Evolutionary conservation across 2,329 filamentous ascomycete genomes (phyloP).

Genomic region (Raffaelea deltoideospora): DNA sequence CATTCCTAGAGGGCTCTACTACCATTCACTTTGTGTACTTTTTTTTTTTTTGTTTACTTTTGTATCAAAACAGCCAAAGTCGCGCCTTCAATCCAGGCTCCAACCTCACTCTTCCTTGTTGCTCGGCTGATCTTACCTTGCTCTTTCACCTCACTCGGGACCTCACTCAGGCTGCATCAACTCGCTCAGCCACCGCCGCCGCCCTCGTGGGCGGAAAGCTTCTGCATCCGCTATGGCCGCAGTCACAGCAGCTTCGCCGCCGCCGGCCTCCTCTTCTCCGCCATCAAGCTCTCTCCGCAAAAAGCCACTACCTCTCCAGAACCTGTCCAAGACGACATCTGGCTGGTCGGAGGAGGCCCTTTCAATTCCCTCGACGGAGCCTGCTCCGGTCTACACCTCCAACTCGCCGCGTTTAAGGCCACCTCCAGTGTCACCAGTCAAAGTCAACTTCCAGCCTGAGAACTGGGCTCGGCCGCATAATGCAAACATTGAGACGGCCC

Average conservation of each 20-base stretch:
- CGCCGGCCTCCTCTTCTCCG: slow-evolving; percentile 11
- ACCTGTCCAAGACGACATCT: slow-evolving; percentile 11
- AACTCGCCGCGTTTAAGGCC: slow-evolving; percentile 32
- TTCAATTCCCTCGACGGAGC: slow-evolving; percentile 13
- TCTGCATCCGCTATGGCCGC: slow-evolving; percentile 16
- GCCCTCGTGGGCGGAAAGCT: too few species aligned
- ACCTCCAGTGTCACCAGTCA: slow-evolving; percentile 39
- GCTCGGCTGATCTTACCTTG: too few species aligned
- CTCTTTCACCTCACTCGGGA: too few species aligned
- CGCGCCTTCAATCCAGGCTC: too few species aligned
- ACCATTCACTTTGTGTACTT: too few species aligned
- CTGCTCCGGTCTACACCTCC: slow-evolving; percentile 7
- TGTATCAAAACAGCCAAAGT: too few species aligned
- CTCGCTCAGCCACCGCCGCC: too few species aligned
- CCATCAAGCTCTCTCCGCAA: slow-evolving; percentile 15
- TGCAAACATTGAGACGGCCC: slow-evolving; percentile 29
- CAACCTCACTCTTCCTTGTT: too few species aligned
- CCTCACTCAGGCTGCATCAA: too few species aligned
- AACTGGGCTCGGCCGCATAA: slow-evolving; percentile 37
- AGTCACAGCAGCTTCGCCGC: slow-evolving; percentile 13
- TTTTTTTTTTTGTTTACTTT: too few species aligned
- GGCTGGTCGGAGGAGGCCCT: background rate
- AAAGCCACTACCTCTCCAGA: slow-evolving; percentile 21
- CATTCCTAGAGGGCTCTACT: too few species aligned
- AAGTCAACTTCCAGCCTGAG: slow-evolving; percentile 36